Conservation (phyloP, 495 filamentous ascomycete species). For the Penicillium odoratum region DNA sequence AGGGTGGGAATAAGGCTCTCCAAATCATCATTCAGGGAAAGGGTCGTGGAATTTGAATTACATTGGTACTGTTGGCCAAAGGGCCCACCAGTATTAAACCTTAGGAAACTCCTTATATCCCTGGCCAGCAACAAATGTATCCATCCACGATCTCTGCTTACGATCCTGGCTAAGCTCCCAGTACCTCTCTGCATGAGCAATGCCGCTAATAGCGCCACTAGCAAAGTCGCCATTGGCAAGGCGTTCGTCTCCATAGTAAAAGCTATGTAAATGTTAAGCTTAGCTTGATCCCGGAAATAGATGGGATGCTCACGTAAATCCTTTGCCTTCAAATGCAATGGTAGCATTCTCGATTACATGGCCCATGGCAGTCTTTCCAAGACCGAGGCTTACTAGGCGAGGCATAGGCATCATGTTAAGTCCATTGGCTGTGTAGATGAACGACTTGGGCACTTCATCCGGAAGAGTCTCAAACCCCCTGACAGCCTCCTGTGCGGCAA, state of each 20-base stretch:
- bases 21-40: neutral
- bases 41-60: neutral
- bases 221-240: neutral
- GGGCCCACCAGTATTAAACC: neutral
- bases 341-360: constrained; percentile 2
- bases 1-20: neutral
- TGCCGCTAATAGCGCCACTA: constrained; percentile 1
- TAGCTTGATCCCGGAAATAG: neutral
- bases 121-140: constrained; percentile 2
- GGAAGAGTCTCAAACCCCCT: neutral
- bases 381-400: neutral
- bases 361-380: constrained; percentile 2
- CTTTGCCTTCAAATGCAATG: neutral
- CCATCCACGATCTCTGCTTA: constrained; percentile 4
- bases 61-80: too few relatives aligned
- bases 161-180: constrained; percentile 5
- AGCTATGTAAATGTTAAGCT: neutral
- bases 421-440: neutral
- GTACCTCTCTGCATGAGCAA: constrained; percentile 3
- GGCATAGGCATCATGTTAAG: constrained; percentile 3
- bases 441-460: neutral
- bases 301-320: neutral
- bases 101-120: constrained; percentile 1
- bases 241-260: neutral
- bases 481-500: neutral